Conservation (phyloP, 192 early-diverging fungal genomes). For the Umbelopsis sp. region DNA sequence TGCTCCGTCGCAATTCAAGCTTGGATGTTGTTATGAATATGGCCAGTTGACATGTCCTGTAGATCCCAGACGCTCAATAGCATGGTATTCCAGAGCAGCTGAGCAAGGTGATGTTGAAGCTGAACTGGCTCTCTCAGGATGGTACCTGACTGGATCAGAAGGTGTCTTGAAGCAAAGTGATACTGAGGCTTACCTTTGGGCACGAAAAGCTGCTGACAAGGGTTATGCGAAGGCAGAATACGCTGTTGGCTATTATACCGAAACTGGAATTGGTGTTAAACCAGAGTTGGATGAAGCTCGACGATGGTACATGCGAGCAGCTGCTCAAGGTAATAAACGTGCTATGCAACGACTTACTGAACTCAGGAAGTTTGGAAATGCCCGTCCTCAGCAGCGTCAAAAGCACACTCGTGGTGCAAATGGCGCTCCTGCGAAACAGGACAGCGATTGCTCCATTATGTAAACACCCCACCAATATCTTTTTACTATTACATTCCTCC, state of each 20-base stretch:
- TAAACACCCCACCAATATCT: slow-evolving; percentile 1
- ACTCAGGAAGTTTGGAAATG: slow-evolving; percentile 52
- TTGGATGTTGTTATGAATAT: slow-evolving; percentile 94
- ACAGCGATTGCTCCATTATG: slow-evolving; percentile 38
- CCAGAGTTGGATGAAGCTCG: slow-evolving; percentile 79
- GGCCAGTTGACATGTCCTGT: slow-evolving; percentile 86
- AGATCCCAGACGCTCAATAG: slow-evolving; percentile 88
- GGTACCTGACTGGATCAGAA: slow-evolving; percentile 92
- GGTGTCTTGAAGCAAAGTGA: slow-evolving; percentile 86
- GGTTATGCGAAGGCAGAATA: slow-evolving; percentile 94
- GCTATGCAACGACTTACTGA: slow-evolving; percentile 85
- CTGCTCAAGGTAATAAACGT: slow-evolving; percentile 78
- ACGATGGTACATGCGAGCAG: slow-evolving; percentile 84
- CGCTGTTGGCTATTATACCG: slow-evolving; percentile 93
- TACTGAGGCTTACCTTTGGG: slow-evolving; percentile 96
- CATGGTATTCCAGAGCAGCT: slow-evolving; percentile 94
- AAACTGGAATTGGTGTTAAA: slow-evolving; percentile 85
- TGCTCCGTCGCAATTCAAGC: slow-evolving; percentile 87
- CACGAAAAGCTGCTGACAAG: slow-evolving; percentile 92
- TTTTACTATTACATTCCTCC: background rate
- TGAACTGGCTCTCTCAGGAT: slow-evolving; percentile 93
- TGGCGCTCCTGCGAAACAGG: slow-evolving; percentile 25
- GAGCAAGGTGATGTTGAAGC: slow-evolving; percentile 89
- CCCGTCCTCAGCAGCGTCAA: slow-evolving; percentile 5
- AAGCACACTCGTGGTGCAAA: slow-evolving; percentile 29